A percentile compares a stretch with the other conserved stretches of the same genome.
phyloP scores from a whole-genome alignment of 2,329 filamentous ascomycete genomes.

The Geosmithia morbida region DNA sequence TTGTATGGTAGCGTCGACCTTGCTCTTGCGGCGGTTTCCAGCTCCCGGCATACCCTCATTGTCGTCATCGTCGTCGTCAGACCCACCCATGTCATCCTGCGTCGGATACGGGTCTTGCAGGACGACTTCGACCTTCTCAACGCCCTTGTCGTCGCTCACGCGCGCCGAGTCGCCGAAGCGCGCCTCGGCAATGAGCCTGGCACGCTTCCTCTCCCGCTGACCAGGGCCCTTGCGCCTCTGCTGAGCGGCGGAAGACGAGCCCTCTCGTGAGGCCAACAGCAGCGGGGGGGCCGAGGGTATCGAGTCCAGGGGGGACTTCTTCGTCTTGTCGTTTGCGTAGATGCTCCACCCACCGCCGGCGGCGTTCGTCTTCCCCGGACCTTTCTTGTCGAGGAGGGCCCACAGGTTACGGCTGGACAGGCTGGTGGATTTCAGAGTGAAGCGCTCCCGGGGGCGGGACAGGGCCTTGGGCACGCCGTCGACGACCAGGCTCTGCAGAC shows the following conservation, averaged over 20 bases:
- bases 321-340: constrained; percentile 50
- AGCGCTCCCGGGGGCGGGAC: constrained; percentile 59
- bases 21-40: constrained; percentile 12
- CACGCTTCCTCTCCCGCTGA: constrained; percentile 32
- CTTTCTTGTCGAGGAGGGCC: constrained; percentile 54
- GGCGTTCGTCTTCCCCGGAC: constrained; percentile 53
- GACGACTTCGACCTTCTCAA: constrained; percentile 46
- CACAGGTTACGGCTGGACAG: constrained; percentile 58
- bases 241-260: constrained; percentile 2
- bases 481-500: constrained; percentile 55
- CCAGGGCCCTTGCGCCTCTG: constrained; percentile 3
- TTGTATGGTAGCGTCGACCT: constrained; percentile 18
- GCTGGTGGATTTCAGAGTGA: constrained; percentile 51
- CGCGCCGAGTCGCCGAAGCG: constrained; percentile 54
- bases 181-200: constrained; percentile 45
- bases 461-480: constrained; percentile 74
- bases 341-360: constrained; percentile 69
- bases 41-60: neutral
- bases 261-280: constrained; percentile 15
- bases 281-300: constrained; percentile 29
- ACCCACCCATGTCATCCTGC: constrained; percentile 3
- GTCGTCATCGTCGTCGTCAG: constrained; percentile 4
- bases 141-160: constrained; percentile 40
- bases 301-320: constrained; percentile 39
- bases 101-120: constrained; percentile 42